A percentile compares a stretch with the other conserved stretches of the same genome.
phyloP scores from a whole-genome alignment of 2,329 filamentous ascomycete genomes.

The Helicocarpus griseus region DNA sequence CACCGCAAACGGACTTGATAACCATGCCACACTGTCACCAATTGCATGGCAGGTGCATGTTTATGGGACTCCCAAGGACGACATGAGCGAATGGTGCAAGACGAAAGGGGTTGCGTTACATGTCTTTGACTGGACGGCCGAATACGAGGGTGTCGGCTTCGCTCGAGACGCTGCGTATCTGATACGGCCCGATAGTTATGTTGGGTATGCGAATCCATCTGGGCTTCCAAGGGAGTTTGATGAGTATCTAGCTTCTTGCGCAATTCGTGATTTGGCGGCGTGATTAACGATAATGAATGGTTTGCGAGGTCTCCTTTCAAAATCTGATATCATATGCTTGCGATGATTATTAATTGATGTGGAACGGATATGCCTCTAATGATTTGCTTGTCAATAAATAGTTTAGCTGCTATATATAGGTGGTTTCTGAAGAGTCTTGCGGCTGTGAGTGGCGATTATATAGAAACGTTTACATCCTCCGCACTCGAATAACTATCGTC shows the following conservation, averaged over 20 bases:
- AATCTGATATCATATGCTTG: too few relatives aligned
- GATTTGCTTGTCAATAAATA: too few relatives aligned
- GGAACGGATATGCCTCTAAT: too few relatives aligned
- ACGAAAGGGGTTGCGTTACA: slow-evolving; percentile 13
- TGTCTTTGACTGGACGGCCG: slow-evolving; percentile 18
- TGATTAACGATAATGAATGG: neutral
- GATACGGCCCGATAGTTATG: slow-evolving; percentile 23
- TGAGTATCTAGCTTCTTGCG: slow-evolving; percentile 9
- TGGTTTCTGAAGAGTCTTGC: too few relatives aligned
- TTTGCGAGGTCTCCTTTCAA: too few relatives aligned
- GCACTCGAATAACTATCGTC: too few relatives aligned
- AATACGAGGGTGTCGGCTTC: slow-evolving; percentile 17
- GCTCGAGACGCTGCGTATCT: slow-evolving; percentile 20
- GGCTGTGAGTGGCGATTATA: too few relatives aligned
- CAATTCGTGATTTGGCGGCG: neutral
- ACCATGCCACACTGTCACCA: neutral
- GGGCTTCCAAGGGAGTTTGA: slow-evolving; percentile 15
- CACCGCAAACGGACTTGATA: neutral
- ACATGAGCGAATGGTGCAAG: slow-evolving; percentile 19
- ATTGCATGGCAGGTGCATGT: slow-evolving; percentile 26
- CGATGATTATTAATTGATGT: too few relatives aligned
- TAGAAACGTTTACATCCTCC: too few relatives aligned
- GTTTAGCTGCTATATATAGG: too few relatives aligned
- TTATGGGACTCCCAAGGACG: slow-evolving; percentile 15
- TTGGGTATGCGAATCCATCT: slow-evolving; percentile 17